Percentiles rank a stretch among this genome's conserved stretches.
These are phyloP conservation scores for Hypoxylon rickii DNA, from an alignment of 495 filamentous ascomycete species.

Conservation along the genomic window DNA sequence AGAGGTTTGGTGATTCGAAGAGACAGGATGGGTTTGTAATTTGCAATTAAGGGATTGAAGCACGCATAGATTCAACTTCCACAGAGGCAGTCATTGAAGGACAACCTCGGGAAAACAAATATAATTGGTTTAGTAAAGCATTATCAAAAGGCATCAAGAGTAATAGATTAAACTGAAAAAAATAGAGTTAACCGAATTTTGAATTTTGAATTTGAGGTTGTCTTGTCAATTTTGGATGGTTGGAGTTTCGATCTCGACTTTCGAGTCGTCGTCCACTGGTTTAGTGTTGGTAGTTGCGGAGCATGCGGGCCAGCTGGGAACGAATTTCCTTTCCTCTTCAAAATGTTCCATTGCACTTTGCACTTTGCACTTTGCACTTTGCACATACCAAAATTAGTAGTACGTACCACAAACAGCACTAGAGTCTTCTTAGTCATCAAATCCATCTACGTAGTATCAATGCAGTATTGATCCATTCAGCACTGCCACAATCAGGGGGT, in stretches of 20 bases:
- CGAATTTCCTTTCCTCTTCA: no score
- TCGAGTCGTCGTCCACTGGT: no score
- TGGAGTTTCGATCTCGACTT: neutral
- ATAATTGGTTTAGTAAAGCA: slow-evolving; percentile 14
- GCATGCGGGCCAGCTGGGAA: slow-evolving; percentile 6
- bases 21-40: neutral
- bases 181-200: no score
- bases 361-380: no score
- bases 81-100: slow-evolving; percentile 19
- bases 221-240: no score
- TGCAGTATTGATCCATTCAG: no score
- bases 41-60: slow-evolving; percentile 20
- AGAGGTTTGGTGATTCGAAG: slow-evolving; percentile 1
- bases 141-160: slow-evolving; percentile 18
- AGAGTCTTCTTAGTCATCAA: slow-evolving; percentile 10
- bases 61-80: slow-evolving; percentile 9
- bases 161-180: no score
- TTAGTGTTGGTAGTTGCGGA: slow-evolving; percentile 11
- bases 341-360: no score
- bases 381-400: no score
- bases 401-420: no score
- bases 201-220: no score
- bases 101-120: slow-evolving; percentile 9
- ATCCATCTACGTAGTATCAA: no score
- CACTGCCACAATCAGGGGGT: slow-evolving; percentile 40